These are phyloP conservation scores for Oryza longistaminata DNA, from an alignment of 176 grass and related monocot genomes.

Conservation along the genomic window DNA sequence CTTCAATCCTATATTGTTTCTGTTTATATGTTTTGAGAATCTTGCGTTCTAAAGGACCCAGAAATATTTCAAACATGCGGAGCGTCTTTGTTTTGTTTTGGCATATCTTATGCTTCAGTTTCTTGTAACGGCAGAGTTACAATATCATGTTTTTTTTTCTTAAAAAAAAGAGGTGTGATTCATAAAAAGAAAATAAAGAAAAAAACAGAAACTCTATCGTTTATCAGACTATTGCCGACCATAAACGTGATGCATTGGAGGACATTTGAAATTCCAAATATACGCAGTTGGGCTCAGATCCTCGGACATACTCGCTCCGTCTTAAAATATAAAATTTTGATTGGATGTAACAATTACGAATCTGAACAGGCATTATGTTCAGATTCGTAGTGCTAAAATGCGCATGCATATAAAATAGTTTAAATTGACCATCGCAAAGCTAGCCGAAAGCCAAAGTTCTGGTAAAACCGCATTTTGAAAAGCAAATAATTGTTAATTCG, in stretches of 20 bases:
- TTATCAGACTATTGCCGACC: neutral
- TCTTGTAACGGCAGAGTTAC: neutral
- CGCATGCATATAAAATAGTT: too few species aligned
- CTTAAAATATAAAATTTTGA: too few species aligned
- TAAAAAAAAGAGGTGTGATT: neutral
- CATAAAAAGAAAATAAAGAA: neutral
- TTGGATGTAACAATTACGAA: too few species aligned
- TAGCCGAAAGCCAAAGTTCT: neutral
- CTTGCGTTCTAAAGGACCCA: too few species aligned
- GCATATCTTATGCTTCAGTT: neutral
- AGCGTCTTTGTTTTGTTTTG: neutral
- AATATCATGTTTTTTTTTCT: too few species aligned
- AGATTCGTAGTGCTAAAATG: too few species aligned
- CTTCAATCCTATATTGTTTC: too few species aligned
- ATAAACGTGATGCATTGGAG: neutral
- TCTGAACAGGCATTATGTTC: too few species aligned
- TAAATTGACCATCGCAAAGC: neutral
- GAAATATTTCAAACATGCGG: too few species aligned
- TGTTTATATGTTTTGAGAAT: too few species aligned
- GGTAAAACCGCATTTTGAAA: neutral
- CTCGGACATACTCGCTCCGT: too few species aligned
- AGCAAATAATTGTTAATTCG: neutral
- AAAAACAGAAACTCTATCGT: neutral
- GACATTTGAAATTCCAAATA: neutral
- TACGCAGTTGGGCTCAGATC: neutral